Evolutionary conservation across 352 stramenopile genomes (phyloP).

Genomic region (Globisporangium viniferum): DNA sequence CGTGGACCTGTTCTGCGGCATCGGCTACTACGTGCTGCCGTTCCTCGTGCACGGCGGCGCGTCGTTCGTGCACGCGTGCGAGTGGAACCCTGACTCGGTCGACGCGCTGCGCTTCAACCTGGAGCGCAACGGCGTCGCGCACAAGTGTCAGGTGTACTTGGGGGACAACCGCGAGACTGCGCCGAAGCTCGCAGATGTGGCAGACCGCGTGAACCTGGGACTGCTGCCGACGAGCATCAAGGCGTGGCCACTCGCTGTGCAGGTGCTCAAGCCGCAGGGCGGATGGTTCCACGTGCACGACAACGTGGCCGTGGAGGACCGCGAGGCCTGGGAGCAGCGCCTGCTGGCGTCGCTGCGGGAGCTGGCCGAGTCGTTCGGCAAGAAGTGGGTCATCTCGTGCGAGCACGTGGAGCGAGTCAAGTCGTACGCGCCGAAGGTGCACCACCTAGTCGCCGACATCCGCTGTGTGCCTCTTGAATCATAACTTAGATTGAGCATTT

Average conservation of each 20-base stretch:
- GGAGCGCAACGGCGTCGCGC: conserved; percentile 85
- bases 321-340: conserved; percentile 69
- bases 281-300: conserved; percentile 96
- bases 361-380: conserved; percentile 46
- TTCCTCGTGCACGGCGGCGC: conserved; percentile 91
- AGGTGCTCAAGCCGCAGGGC: conserved; percentile 84
- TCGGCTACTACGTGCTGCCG: conserved; percentile 97
- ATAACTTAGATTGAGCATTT: no score
- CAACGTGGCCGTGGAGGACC: conserved; percentile 90
- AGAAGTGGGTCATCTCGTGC: conserved; percentile 74
- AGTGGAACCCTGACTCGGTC: conserved; percentile 95
- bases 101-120: conserved; percentile 91
- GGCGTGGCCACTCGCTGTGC: conserved; percentile 90
- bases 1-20: conserved; percentile 97
- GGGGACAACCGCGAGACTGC: conserved; percentile 89
- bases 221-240: conserved; percentile 94
- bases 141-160: conserved; percentile 72
- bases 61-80: conserved; percentile 89
- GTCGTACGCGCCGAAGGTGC: conserved; percentile 89
- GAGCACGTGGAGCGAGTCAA: conserved; percentile 90
- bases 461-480: conserved; percentile 27
- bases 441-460: conserved; percentile 88
- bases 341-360: conserved; percentile 46
- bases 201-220: conserved; percentile 94
- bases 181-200: conserved; percentile 67